Conservation (phyloP, 2,329 filamentous ascomycete species). For the Aspergillus neoniger region DNA sequence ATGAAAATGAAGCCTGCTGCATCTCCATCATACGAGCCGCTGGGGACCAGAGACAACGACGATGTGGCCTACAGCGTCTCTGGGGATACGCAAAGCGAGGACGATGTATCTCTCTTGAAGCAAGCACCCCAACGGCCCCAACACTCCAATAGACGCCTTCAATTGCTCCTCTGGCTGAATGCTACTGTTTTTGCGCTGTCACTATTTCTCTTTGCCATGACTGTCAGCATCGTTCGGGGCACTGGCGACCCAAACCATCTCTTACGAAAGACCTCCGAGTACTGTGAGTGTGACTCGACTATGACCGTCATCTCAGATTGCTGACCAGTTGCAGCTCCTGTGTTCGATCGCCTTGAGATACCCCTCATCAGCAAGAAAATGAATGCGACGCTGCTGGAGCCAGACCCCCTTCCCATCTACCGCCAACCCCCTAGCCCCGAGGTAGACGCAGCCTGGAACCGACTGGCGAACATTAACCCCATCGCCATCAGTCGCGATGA, state of each 20-base stretch:
- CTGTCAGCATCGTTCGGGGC: neutral
- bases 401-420: constrained; percentile 5
- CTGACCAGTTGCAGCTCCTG: neutral
- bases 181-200: neutral
- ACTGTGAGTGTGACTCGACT: neutral
- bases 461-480: constrained; percentile 1
- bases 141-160: neutral
- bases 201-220: neutral
- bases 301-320: neutral
- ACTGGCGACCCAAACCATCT: neutral
- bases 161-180: neutral
- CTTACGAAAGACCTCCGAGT: neutral
- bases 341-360: neutral
- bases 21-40: neutral
- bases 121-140: neutral
- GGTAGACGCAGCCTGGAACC: constrained; percentile 8
- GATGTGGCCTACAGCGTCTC: neutral
- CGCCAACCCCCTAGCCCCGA: constrained; percentile 6
- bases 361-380: neutral
- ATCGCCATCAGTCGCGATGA: constrained; percentile 5
- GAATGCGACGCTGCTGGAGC: constrained; percentile 3
- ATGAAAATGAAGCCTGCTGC: neutral
- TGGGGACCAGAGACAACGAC: neutral
- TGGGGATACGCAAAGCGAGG: neutral
- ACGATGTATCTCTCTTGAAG: neutral